A percentile compares a stretch with the other conserved stretches of the same genome.
phyloP scores from a whole-genome alignment of 768 basidiomycete genomes.

The Lactifluus piperatus region DNA sequence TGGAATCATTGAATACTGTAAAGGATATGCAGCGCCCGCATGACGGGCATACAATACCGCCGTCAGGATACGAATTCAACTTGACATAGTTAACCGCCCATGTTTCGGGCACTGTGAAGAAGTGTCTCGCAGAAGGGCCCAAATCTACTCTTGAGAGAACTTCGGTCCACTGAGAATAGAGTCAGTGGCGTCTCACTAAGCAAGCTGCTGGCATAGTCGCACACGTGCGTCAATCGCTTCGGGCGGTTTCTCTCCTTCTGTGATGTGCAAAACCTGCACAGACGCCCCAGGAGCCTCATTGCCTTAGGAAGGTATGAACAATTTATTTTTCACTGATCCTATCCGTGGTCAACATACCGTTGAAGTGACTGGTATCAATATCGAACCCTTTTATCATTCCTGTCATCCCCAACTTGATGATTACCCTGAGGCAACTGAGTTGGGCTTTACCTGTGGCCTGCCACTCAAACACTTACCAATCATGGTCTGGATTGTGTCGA shows the following conservation, averaged over 20 bases:
- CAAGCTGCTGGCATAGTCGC: slow-evolving; percentile 22
- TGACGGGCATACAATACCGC: slow-evolving; percentile 70
- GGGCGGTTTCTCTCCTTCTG: slow-evolving; percentile 34
- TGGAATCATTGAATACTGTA: neutral
- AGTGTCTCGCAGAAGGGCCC: slow-evolving; percentile 80
- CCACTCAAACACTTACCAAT: slow-evolving; percentile 53
- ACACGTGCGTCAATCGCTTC: slow-evolving; percentile 45
- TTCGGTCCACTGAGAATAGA: slow-evolving; percentile 56
- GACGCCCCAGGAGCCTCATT: slow-evolving; percentile 83
- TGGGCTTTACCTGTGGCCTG: neutral
- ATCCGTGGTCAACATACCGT: slow-evolving; percentile 39
- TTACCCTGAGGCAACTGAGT: slow-evolving; percentile 49
- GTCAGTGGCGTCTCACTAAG: neutral
- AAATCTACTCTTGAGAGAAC: slow-evolving; percentile 69
- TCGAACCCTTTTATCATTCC: slow-evolving; percentile 77
- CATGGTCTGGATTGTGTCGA: slow-evolving; percentile 79
- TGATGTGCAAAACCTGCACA: slow-evolving; percentile 48
- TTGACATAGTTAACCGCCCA: slow-evolving; percentile 67
- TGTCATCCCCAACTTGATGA: slow-evolving; percentile 77
- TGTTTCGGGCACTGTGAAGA: slow-evolving; percentile 64
- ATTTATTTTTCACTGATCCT: neutral
- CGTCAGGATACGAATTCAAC: slow-evolving; percentile 94
- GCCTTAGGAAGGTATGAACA: slow-evolving; percentile 34
- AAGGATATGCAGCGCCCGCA: slow-evolving; percentile 10
- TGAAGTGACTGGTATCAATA: slow-evolving; percentile 93